A percentile compares a stretch with the other conserved stretches of the same genome.
Conservation (phyloP, 192 early-diverging fungal species). For the Umbelopsis sp. region DNA sequence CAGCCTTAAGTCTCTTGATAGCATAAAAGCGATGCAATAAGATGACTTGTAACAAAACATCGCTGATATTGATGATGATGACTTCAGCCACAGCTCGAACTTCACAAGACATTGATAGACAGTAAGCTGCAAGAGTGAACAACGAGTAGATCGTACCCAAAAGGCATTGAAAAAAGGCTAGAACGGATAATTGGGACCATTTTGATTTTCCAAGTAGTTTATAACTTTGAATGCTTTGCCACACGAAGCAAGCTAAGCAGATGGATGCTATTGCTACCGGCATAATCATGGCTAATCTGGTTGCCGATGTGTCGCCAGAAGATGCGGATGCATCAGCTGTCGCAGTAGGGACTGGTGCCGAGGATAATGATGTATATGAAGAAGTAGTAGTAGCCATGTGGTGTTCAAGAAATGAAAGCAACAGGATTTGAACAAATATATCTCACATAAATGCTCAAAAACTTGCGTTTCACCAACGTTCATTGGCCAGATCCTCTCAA, state of each 20-base stretch:
- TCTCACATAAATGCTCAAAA: not conserved
- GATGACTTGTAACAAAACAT: not conserved
- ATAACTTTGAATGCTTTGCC: slow-evolving; percentile 13
- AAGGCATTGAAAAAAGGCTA: not conserved
- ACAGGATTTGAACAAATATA: not conserved
- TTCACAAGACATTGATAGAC: not conserved
- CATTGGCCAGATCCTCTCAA: slow-evolving; percentile 3
- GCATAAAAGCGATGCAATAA: slow-evolving; percentile 5
- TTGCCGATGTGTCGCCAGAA: not conserved
- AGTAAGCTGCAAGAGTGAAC: not conserved
- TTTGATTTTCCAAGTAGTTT: not conserved
- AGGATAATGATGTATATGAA: too few relatives aligned
- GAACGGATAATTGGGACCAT: not conserved
- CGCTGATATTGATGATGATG: slow-evolving; percentile 1
- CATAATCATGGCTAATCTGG: not conserved
- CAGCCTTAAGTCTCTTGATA: not conserved
- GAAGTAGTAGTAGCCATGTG: too few relatives aligned
- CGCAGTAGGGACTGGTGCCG: too few relatives aligned
- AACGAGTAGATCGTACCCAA: not conserved
- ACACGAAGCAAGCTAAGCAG: not conserved
- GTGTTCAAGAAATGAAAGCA: not conserved
- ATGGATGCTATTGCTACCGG: not conserved
- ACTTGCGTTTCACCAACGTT: too few relatives aligned
- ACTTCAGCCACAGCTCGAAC: slow-evolving; percentile 11
- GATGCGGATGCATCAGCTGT: not conserved